Evolutionary conservation across 352 stramenopile genomes (phyloP).

Genomic region (Phytophthora melonis): DNA sequence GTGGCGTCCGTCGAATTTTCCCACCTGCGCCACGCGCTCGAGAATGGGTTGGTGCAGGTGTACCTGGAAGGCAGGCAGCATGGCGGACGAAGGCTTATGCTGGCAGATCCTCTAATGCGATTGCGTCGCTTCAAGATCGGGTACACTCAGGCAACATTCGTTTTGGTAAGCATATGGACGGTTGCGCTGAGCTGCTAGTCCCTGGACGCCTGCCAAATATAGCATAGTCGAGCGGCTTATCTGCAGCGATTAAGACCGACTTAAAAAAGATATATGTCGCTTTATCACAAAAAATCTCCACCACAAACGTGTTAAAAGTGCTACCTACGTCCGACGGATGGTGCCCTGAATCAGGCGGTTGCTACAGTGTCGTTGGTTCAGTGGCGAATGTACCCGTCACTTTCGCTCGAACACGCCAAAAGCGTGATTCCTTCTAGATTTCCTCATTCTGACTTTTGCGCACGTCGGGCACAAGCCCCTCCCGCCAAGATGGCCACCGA

Average conservation of each 20-base stretch:
- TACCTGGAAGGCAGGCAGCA: constrained; percentile 86
- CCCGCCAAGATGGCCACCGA: too few relatives aligned
- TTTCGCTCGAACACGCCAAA: too few relatives aligned
- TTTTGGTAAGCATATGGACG: not conserved
- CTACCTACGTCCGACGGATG: not conserved
- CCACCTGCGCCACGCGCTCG: constrained; percentile 74
- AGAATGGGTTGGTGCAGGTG: constrained; percentile 85
- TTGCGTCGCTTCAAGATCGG: constrained; percentile 41
- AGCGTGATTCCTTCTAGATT: too few relatives aligned
- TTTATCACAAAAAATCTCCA: not conserved
- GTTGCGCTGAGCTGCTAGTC: too few relatives aligned
- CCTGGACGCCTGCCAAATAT: too few relatives aligned
- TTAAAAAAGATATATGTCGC: not conserved
- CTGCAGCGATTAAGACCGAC: not conserved
- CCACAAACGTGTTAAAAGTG: not conserved
- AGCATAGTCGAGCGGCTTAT: too few relatives aligned
- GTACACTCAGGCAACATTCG: constrained; percentile 39
- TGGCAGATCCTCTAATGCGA: not conserved
- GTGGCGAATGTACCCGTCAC: not conserved
- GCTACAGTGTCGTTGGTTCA: not conserved
- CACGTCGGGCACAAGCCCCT: too few relatives aligned
- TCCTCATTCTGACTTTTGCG: too few relatives aligned
- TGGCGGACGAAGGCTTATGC: constrained; percentile 21
- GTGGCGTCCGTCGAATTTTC: constrained; percentile 86
- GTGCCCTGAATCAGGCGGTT: not conserved